Base-by-base conservation (phyloP, 805 yeast genomes). In the Torulaspora gathmanii region DNA sequence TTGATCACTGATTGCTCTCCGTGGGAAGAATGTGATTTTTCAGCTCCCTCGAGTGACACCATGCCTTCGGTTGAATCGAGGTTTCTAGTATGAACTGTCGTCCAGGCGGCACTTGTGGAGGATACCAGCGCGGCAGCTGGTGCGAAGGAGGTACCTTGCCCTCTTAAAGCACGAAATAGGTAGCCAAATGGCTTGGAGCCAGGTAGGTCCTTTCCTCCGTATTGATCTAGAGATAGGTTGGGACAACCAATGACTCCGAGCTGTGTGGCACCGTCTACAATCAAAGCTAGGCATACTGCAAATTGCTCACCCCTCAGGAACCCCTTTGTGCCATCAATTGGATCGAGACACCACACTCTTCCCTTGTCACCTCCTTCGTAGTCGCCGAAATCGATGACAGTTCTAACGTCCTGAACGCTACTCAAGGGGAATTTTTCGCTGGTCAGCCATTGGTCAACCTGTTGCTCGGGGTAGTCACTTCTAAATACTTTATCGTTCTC, bases 301-400 rank as follows among this genome's bases (percentile, higher is more conserved):
- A 88, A 93, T 63, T 93, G 99, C 53, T 90, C 97, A 37, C 96
- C 95, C 60, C 99, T 75, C 44, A 93, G 70, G 63, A 93, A 93
- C 0, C 99, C 99, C 64, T 83, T 93, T 16, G 99, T 93, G 6
- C 99, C 99, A 61, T 93, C 99, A 50, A 93, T 90, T 31, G 99
- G 99, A 61, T 93, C 99, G 58, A 93, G 70, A 0, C 97, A 95
- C 99, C 99, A 93, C 62, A 87, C 80, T 50, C 99, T 73, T 19
- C 95, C 95, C 29, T 65, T 70, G 26, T 68, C 54, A 4, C 97
- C 95, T 44, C 97, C 98, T 50, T 73, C 64, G 31, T 85, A 86
- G 58, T 78, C 74, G 38, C 99, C 99, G 48, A 73, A 68, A 61
- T 89, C 96, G 46, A 93, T 85, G 20, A 83, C 73, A 5, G 76